Base-by-base conservation (phyloP, 148 eudicot species). In the Diospyros kaki region DNA sequence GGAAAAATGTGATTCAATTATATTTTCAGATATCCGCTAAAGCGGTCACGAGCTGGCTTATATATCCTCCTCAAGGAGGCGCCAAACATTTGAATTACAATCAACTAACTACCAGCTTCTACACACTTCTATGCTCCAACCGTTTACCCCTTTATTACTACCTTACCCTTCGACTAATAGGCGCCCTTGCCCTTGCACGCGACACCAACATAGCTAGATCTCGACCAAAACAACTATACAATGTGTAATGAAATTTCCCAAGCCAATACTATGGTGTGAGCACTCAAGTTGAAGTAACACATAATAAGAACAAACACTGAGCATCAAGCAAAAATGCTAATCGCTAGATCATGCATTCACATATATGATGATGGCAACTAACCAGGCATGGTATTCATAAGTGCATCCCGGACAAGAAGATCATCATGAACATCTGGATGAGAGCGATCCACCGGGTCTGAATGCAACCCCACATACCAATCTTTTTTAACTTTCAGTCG, bases 341-440 rank as follows among this genome's bases (percentile, higher is more conserved):
- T 8, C 28, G 41, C 11, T 55, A 61, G 58, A 72, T 12, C 40
- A 13, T 48, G 17, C 12, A 12, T 56, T 67, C 39, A 62, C 4
- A 43, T 7, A 38, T 10, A 58, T 66, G 28, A 10, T 69, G 68
- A 75, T 45, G 63, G 61, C 64, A 52, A 78, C 99, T 85, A 80
- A 95, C 99, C 81, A 68, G 80, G 68, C 42, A 75, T 67, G 64
- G 89, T 81, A 73, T 85, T 83, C 79, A 75, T 75, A 75, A 84
- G 75, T 77, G 98, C 93, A 74, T 91, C 94, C 83, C 85, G 87
- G 63, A 91, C 56, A 59, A 96, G 90, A 78, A 72, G 74, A 18
- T 89, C 93, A 77, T 96, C 99, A 77, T 96, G 82, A 74, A 93
- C 98, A 88, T 96, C 97, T 64, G 99, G 98, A 84, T 93, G 99